These are phyloP conservation scores for Panicum miliaceum DNA, from an alignment of 176 grass and related monocot species.

Conservation along the genomic window DNA sequence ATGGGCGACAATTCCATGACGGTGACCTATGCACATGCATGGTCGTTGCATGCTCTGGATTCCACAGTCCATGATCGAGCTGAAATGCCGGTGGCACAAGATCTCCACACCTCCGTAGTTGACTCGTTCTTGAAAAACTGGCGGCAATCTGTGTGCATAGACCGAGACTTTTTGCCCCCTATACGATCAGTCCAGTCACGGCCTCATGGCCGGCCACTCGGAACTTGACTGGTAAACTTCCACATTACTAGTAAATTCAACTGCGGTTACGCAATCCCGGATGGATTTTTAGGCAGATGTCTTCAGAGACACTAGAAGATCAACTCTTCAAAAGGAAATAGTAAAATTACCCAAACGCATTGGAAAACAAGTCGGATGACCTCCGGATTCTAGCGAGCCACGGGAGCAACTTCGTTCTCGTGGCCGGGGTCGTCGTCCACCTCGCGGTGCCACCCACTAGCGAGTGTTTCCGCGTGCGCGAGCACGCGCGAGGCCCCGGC, in stretches of 20 bases:
- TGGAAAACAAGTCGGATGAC: background rate
- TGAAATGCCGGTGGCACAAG: background rate
- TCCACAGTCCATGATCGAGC: background rate
- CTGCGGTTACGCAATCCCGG: background rate
- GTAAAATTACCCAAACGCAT: background rate
- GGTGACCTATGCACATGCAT: background rate
- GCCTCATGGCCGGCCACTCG: background rate
- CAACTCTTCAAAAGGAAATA: background rate
- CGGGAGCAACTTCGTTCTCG: background rate
- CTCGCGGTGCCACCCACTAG: conserved; percentile 11
- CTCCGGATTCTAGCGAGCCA: no score
- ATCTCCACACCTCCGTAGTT: background rate
- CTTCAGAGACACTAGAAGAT: background rate
- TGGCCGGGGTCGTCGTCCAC: background rate
- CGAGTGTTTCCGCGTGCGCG: conserved; percentile 7
- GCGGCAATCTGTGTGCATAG: background rate
- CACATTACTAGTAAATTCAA: background rate
- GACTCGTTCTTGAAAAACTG: conserved; percentile 12
- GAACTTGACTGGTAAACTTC: background rate
- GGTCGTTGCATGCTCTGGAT: background rate
- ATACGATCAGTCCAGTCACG: background rate
- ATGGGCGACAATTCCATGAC: background rate
- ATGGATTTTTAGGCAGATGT: background rate
- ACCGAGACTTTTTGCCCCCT: background rate
- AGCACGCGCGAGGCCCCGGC: background rate